Base-by-base conservation (phyloP, 179 eudicot genomes). In the Beta macrorhiza region DNA sequence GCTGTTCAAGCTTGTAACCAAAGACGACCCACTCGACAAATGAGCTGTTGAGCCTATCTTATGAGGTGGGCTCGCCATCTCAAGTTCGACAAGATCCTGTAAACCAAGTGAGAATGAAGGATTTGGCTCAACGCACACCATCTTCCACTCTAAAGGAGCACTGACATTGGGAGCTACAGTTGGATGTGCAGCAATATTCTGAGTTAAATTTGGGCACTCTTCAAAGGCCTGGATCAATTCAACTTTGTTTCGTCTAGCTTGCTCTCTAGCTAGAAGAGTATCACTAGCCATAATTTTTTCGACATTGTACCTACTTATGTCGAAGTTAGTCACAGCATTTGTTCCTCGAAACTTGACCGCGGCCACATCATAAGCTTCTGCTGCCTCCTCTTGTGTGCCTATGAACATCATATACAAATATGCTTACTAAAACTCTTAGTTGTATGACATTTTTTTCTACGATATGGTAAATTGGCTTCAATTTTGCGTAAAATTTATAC, bases 311-410 rank as follows among this genome's bases (percentile, higher is more conserved):
- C 93, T 81, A 53, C 89, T 83, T 7, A 92, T 89, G 86, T 94
- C 95, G 53, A 94, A 94, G 84, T 94, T 94, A 0, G 98, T 94
- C 74, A 94, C 98, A 0, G 98, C 98, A 79, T 87, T 91, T 1
- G 77, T 81, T 5, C 97, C 97, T 84, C 97, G 85, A 45, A 91
- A 92, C 74, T 90, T 92, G 5, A 92, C 88, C 2, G 97, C 97
- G 14, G 97, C 95, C 20, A 88, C 88, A 82, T 92, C 97, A 84
- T 92, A 92, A 1, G 97, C 91, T 81, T 91, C 91, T 19, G 93
- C 95, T 67, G 97, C 97, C 76, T 88, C 92, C 80, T 93, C 95
- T 82, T 87, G 89, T n/a, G 89, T 87, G 76, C 87, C 89, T 87
- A 69, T 44, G 3, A 25, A 29, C 56, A 71, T 82, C 22, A 73